Evolutionary conservation across 2,329 filamentous ascomycete genomes (phyloP), one percentile per base, ranked within the genome.

Genomic region (Coniochaeta sp.): DNA sequence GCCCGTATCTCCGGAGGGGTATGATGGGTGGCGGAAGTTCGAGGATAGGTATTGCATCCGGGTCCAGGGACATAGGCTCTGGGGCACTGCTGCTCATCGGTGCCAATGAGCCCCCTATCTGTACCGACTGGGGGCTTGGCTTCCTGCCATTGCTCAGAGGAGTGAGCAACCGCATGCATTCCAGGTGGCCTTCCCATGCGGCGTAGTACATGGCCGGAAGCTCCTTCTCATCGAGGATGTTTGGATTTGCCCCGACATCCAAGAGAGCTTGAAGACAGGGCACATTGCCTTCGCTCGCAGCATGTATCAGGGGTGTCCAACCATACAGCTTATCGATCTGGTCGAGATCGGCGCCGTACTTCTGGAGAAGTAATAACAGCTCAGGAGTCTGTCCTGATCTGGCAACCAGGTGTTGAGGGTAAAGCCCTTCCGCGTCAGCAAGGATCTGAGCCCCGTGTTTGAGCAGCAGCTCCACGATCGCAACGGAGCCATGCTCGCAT

Each of bases 171-270:
- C 89, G 88, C 90, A 99, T 96, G 76, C 95, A 98, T 69, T 93
- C 89, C 59, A 98, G 77, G 71, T 98, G 91, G 0, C 95, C 95
- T 76, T 99, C 95, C 95, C 95, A 99, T 0, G 92, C 93, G 16
- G 95, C 95, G 74, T 99, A 99, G 74, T 99, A 99, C 87, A 98
- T 92, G 31, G 95, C 93, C 1, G 93, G 91, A 4, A 98, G 81
- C 17, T 87, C 89, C 71, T 98, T 99, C 75, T 99, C 95, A 70
- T 99, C 95, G 50, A 91, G 77, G 59, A 92, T 89, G 64, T 87
- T 88, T 1, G 89, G 84, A 67, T 96, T 86, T 3, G 89, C 93
- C 8, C 89, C 89, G 64, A 89, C 85, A 59, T 91, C 85, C 12
- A 99, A 80, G 4, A 99, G 80, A 1, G 88, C 90, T 66, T 91